A percentile compares a stretch with the other conserved stretches of the same genome.
These are phyloP conservation scores for Xylaria hypoxylon DNA, from an alignment of 2,329 filamentous ascomycete genomes.

Conservation along the genomic window DNA sequence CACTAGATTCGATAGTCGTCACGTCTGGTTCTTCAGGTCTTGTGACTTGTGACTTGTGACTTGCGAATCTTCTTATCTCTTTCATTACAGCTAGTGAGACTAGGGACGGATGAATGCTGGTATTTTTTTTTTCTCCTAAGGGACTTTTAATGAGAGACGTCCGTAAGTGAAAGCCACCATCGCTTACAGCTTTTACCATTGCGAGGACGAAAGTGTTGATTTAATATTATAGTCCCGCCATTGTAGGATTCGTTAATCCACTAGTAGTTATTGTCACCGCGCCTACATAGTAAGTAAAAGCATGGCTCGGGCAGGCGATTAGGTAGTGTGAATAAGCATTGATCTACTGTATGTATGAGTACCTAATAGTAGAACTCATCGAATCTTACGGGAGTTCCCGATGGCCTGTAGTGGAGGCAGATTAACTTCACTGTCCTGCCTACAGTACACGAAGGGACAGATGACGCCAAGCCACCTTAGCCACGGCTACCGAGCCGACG, in stretches of 20 bases:
- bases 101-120: not conserved
- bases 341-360: too few relatives aligned
- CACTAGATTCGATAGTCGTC: not conserved
- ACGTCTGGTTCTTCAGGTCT: not conserved
- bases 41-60: conserved; percentile 14
- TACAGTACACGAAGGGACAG: conserved; percentile 12
- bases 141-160: conserved; percentile 5
- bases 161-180: conserved; percentile 2
- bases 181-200: not conserved
- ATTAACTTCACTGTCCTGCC: not conserved
- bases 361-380: conserved; percentile 6
- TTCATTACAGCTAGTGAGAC: conserved; percentile 6
- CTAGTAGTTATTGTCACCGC: not conserved
- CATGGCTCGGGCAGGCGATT: conserved; percentile 1
- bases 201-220: not conserved
- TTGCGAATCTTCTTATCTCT: not conserved
- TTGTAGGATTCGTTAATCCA: conserved; percentile 9
- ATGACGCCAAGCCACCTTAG: conserved; percentile 31
- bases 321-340: conserved; percentile 15
- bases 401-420: conserved; percentile 10
- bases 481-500: conserved; percentile 25
- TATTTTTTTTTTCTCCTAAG: not conserved
- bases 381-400: conserved; percentile 35
- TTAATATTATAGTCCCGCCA: not conserved
- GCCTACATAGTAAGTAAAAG: not conserved